phyloP scores from a whole-genome alignment of 2,329 filamentous ascomycete genomes.

The Aspergillus pseudoterreus region DNA sequence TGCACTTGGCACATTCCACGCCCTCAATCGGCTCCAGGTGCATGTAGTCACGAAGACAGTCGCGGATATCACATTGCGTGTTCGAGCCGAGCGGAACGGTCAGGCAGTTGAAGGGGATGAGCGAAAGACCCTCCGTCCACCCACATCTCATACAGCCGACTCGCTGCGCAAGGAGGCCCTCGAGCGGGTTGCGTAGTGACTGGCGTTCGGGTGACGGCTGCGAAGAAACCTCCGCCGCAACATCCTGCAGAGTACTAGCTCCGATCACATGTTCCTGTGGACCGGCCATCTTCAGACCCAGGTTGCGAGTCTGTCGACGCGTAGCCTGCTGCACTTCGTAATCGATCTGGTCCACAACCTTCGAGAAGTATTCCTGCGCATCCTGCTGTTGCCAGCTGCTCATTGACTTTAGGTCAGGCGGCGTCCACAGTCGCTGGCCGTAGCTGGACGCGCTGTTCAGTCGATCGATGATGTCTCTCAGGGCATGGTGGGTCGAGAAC shows the following conservation, averaged over 20 bases:
- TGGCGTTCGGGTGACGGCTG: slow-evolving; percentile 14
- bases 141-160: slow-evolving; percentile 85
- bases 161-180: slow-evolving; percentile 81
- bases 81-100: slow-evolving; percentile 74
- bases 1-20: slow-evolving; percentile 90
- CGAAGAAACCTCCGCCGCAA: slow-evolving; percentile 12
- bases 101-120: slow-evolving; percentile 91
- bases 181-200: slow-evolving; percentile 68
- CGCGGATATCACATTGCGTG: slow-evolving; percentile 66
- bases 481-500: slow-evolving; percentile 49
- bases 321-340: slow-evolving; percentile 63
- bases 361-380: slow-evolving; percentile 94
- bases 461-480: slow-evolving; percentile 65
- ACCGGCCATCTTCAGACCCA: slow-evolving; percentile 38
- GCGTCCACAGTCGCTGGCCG: slow-evolving; percentile 77
- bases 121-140: slow-evolving; percentile 79
- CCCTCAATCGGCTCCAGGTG: slow-evolving; percentile 80
- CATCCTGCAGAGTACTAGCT: slow-evolving; percentile 13
- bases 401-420: slow-evolving; percentile 79
- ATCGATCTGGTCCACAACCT: slow-evolving; percentile 79
- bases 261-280: slow-evolving; percentile 32
- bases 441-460: slow-evolving; percentile 68
- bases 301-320: slow-evolving; percentile 40
- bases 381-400: slow-evolving; percentile 96
- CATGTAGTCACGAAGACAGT: slow-evolving; percentile 81